Evolutionary conservation across 345 rosid species (phyloP).

Genomic region (Salix arbutifolia): DNA sequence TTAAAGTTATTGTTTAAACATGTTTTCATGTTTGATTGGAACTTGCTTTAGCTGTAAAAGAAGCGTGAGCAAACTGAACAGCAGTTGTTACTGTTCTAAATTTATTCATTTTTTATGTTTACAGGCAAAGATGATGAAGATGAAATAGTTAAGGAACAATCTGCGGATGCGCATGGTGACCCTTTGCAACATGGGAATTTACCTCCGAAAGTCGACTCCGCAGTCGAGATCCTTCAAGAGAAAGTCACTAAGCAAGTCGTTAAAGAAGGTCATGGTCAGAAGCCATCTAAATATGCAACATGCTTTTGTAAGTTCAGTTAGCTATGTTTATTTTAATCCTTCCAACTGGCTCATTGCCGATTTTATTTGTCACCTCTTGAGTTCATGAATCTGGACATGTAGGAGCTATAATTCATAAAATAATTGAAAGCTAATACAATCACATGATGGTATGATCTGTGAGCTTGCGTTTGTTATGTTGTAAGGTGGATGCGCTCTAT

Average conservation of each 20-base stretch:
- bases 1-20: background rate
- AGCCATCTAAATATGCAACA: slow-evolving; percentile 83
- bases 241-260: slow-evolving; percentile 84
- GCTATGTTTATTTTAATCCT: background rate
- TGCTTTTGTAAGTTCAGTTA: slow-evolving; percentile 65
- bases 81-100: background rate
- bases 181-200: slow-evolving; percentile 51
- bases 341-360: background rate
- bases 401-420: background rate
- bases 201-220: slow-evolving; percentile 73
- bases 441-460: background rate
- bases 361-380: background rate
- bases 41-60: background rate
- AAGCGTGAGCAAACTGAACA: no score
- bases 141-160: slow-evolving; percentile 55
- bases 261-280: slow-evolving; percentile 87
- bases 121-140: slow-evolving; percentile 44
- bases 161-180: slow-evolving; percentile 54
- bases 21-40: background rate
- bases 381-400: background rate
- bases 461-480: background rate
- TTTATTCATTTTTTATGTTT: background rate
- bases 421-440: background rate
- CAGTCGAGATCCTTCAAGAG: slow-evolving; percentile 61
- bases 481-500: background rate